Percentiles rank a stretch among this genome's conserved stretches.
These are phyloP conservation scores for Volvariella surrecta DNA, from an alignment of 1,284 basidiomycete species.

Conservation along the genomic window DNA sequence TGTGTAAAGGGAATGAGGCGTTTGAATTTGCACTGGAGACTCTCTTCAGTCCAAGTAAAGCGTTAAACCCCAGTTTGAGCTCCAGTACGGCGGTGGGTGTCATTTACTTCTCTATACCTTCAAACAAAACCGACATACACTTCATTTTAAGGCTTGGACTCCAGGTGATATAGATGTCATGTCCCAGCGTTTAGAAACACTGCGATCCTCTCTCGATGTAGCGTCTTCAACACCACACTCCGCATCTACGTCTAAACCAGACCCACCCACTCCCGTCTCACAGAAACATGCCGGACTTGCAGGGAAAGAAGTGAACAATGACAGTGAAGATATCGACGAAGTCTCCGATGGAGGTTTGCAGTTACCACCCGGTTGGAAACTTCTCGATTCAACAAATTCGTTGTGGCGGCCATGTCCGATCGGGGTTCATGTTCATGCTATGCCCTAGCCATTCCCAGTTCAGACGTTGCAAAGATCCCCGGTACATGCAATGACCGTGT, in stretches of 20 bases:
- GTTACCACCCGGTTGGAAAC: conserved; percentile 40
- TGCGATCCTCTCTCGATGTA: conserved; percentile 1
- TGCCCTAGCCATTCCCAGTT: no score
- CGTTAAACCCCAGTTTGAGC: background rate
- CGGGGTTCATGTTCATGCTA: conserved; percentile 34
- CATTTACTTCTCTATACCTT: no score
- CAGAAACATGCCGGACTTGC: no score
- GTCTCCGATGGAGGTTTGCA: background rate
- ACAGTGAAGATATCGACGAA: background rate
- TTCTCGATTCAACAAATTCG: conserved; percentile 25
- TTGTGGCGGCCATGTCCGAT: conserved; percentile 61
- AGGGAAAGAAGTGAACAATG: background rate
- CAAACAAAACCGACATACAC: background rate
- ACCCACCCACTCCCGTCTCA: no score
- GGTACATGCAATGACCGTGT: no score
- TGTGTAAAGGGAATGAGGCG: conserved; percentile 10
- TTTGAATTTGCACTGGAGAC: conserved; percentile 8
- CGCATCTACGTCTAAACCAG: no score
- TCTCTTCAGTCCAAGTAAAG: conserved; percentile 4
- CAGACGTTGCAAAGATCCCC: no score
- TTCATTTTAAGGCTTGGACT: conserved; percentile 10
- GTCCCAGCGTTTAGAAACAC: conserved; percentile 9
- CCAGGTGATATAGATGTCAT: conserved; percentile 10
- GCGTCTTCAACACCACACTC: background rate
- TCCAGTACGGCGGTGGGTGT: no score